A percentile compares a stretch with the other conserved stretches of the same genome.
Conservation (phyloP, 768 basidiomycete species). For the Rhizopogon sp. region DNA sequence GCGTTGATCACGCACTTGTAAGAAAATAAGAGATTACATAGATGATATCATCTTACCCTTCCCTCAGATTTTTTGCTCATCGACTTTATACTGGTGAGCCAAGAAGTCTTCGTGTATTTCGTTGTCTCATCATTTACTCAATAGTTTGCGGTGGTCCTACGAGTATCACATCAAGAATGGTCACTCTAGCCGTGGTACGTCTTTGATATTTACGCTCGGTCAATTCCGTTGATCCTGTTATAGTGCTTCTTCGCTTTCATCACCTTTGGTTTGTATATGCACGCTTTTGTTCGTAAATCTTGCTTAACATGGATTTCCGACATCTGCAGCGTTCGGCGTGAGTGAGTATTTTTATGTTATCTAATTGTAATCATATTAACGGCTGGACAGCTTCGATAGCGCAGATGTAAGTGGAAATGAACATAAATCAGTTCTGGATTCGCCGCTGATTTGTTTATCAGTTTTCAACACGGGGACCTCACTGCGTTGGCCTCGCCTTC, state of each 20-base stretch:
- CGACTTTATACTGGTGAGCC: constrained; percentile 21
- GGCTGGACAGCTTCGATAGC: constrained; percentile 11
- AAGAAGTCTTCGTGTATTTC: too few relatives aligned
- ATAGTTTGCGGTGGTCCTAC: constrained; percentile 14
- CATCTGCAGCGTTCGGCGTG: constrained; percentile 20
- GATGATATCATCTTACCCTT: neutral
- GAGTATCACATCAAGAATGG: constrained; percentile 2
- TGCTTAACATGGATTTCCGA: constrained; percentile 10
- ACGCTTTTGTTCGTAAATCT: neutral
- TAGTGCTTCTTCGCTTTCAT: constrained; percentile 16
- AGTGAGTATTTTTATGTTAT: constrained; percentile 13
- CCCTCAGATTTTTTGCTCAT: constrained; percentile 17
- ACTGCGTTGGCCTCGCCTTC: constrained; percentile 11
- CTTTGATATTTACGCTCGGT: too few relatives aligned
- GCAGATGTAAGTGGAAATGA: constrained; percentile 19
- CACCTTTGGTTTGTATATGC: constrained; percentile 15
- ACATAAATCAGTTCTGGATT: neutral
- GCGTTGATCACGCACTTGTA: constrained; percentile 23
- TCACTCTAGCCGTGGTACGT: constrained; percentile 17
- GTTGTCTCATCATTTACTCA: neutral
- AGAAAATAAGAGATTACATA: neutral
- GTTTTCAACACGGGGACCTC: constrained; percentile 16
- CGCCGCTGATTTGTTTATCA: constrained; percentile 9
- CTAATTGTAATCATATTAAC: neutral
- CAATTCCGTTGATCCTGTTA: neutral